Evolutionary conservation across 805 yeast genomes (phyloP).

Genomic region (Saccharomycopsis fodiens): DNA sequence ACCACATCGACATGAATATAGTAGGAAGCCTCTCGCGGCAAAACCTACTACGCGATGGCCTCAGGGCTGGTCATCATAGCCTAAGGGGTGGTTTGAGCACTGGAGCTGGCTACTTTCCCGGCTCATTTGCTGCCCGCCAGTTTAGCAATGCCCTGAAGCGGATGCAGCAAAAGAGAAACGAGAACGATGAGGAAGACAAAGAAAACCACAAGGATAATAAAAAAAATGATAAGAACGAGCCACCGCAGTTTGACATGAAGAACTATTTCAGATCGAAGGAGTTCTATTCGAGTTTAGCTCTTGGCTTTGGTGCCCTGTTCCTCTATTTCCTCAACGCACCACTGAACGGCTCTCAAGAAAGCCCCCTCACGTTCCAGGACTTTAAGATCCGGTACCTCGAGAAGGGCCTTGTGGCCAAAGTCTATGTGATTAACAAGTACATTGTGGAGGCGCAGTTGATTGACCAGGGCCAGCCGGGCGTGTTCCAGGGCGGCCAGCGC

Average conservation of each 20-base stretch:
- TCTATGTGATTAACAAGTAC: conserved; percentile 66
- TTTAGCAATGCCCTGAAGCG: background rate
- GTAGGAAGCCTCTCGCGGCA: no score
- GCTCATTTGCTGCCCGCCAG: background rate
- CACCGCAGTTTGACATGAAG: conserved; percentile 25
- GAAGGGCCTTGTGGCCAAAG: conserved; percentile 66
- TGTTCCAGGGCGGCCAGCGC: conserved; percentile 29
- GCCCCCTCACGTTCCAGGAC: conserved; percentile 61
- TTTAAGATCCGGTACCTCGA: conserved; percentile 74
- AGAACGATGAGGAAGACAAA: conserved; percentile 22
- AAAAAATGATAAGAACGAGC: conserved; percentile 22
- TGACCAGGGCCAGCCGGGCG: conserved; percentile 30
- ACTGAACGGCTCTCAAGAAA: conserved; percentile 22
- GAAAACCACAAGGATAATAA: conserved; percentile 22
- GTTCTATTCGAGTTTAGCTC: conserved; percentile 32
- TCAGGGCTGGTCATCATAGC: no score
- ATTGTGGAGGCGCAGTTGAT: conserved; percentile 64
- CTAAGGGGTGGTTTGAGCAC: no score
- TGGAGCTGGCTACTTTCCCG: no score
- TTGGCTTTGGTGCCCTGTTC: conserved; percentile 32
- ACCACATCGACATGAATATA: no score
- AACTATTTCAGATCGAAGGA: conserved; percentile 38
- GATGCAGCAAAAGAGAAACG: conserved; percentile 5
- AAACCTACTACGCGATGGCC: no score
- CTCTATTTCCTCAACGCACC: conserved; percentile 28